Base-by-base conservation (phyloP, 192 early-diverging fungal genomes). In the Funneliformis geosporum region DNA sequence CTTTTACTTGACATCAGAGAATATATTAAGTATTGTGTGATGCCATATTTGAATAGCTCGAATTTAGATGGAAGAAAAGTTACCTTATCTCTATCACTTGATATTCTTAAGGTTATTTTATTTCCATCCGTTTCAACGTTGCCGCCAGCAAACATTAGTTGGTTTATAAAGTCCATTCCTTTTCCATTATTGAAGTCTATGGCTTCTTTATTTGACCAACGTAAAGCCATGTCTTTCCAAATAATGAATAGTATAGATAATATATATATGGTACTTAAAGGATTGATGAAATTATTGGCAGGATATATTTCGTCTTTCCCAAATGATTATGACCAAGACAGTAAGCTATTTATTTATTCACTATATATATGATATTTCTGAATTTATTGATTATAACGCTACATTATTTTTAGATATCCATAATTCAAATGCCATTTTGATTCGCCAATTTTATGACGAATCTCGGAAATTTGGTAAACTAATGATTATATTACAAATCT, bases 21-120 rank as follows among this genome's bases (percentile, higher is more conserved):
- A 72, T 72, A 72, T 39, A 28, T 72, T 25, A 28, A 5, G 23
- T 25, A 55, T 28, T 72, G 70, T 39, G 25, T 72, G 5, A 14
- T 72, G 43, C 42, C 70, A 7, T 72, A 72, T 43, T 72, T 72
- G 12, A n/a, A 72, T 23, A 25, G 2, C 23, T 72, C 70, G 28
- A 44, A 44, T 4, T 28, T 7, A 16, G 23, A 11, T 46, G 23
- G 44, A 33, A 69, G 39, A 50, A 47, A 47, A 50, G 27, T 6
- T 12, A 47, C 70, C 14, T 46, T 72, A 23, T 28, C 28, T n/a
- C 28, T 72, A 39, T 44, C 70, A 72, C 42, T 72, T 28, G 23
- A n/a, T 44, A 72, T 44, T 2, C 43, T 72, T n/a, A 72, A 47
- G 0, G 8, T 44, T 8, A 14, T 72, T 25, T 72, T 72, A n/a